Base-by-base conservation (phyloP, 2,329 filamentous ascomycete species). In the Alternaria sp. region DNA sequence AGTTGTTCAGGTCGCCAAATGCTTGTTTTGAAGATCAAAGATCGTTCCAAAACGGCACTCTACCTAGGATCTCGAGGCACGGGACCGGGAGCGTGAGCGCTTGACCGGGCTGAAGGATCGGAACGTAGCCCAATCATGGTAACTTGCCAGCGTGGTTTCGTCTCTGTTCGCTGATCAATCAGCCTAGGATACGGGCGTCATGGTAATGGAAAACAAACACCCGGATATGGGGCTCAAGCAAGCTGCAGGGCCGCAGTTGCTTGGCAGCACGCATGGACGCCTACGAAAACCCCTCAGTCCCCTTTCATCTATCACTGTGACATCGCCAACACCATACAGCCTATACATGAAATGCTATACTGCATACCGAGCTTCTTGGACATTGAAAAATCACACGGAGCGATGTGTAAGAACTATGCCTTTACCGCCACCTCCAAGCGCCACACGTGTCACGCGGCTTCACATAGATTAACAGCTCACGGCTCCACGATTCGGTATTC, bases 371-470 rank as follows among this genome's bases (percentile, higher is more conserved):
- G 53, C 44, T 59, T 52, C 50, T 41, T 52, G 16, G 36, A 10
- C 5, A n/a, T 52, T 25, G 16, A 52, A 5, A 9, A 9, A 12
- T n/a, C 18, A 27, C 12, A 28, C 36, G 20, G 10, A 36, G 36
- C 32, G 20, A 50, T 38, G 20, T 50, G 20, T 28, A 34, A 40
- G 27, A 27, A 43, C 12, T 50, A 49, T 18, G 49, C 49, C 28
- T 27, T 36, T 50, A n/a, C 43, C 57, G 38, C 51, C 32, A 22
- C 54, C 25, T 54, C 40, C 34, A 53, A 56, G 45, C 54, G 48
- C 62, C 55, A 64, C 62, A 54, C 46, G 54, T 20, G 56, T 48
- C 62, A 55, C 51, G 51, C 52, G 51, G 57, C 60, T 59, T 60
- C 53, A 54, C 28, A 38, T 61, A 59, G 54, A 61, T 59, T 66